These are phyloP conservation scores for Mrakia frigida DNA, from an alignment of 768 basidiomycete species.

Conservation along the genomic window DNA sequence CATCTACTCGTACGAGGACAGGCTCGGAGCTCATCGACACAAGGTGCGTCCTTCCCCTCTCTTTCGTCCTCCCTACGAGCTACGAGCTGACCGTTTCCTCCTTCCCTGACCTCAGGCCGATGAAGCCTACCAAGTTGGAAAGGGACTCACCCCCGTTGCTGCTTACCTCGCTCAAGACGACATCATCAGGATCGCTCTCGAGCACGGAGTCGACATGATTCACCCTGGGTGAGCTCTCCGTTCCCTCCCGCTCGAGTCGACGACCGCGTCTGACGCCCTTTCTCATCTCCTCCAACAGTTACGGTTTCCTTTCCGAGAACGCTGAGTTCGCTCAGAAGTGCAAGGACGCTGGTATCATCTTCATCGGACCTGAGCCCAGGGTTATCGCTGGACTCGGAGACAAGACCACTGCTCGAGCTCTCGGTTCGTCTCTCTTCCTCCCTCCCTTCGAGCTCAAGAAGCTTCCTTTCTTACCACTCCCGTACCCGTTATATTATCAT, in stretches of 20 bases:
- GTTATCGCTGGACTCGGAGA: slow-evolving; percentile 97
- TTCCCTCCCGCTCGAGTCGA: not conserved
- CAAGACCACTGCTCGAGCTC: slow-evolving; percentile 61
- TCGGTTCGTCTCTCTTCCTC: slow-evolving; percentile 41
- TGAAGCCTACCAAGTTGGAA: slow-evolving; percentile 97
- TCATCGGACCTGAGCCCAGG: slow-evolving; percentile 90
- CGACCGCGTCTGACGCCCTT: slow-evolving; percentile 3
- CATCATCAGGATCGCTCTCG: slow-evolving; percentile 91
- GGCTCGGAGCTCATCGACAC: slow-evolving; percentile 93
- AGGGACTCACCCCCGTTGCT: slow-evolving; percentile 88
- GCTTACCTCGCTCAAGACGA: slow-evolving; percentile 98
- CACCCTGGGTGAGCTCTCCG: slow-evolving; percentile 71
- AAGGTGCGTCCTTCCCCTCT: slow-evolving; percentile 55
- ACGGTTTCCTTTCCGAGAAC: slow-evolving; percentile 97
- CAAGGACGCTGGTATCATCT: slow-evolving; percentile 93
- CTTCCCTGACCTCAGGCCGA: slow-evolving; percentile 61
- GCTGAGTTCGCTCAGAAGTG: slow-evolving; percentile 91
- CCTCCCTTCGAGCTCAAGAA: no score
- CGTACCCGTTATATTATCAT: not conserved
- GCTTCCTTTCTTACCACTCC: no score
- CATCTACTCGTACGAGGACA: slow-evolving; percentile 95
- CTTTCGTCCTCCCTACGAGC: not conserved
- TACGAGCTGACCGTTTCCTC: not conserved
- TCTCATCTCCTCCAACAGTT: slow-evolving; percentile 55
- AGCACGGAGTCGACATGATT: slow-evolving; percentile 99